Evolutionary conservation across 352 stramenopile genomes (phyloP).

Genomic region (Pythium dissotocum): DNA sequence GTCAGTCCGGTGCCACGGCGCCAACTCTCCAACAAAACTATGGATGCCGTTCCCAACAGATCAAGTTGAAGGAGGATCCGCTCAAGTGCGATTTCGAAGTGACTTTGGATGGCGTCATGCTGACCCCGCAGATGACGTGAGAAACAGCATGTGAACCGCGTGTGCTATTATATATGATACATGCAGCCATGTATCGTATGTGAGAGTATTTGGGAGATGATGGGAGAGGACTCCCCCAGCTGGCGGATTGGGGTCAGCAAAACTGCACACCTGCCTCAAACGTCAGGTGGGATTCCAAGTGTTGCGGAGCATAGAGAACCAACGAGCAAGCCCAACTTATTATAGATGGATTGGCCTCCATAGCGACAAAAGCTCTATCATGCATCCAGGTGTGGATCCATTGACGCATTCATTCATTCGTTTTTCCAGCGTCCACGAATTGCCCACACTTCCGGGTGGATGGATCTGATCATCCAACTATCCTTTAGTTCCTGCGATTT

Average conservation of each 20-base stretch:
- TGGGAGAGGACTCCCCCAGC: neutral
- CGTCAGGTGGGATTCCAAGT: neutral
- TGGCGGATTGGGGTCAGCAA: constrained; percentile 1
- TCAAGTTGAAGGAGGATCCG: constrained; percentile 12
- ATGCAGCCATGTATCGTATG: neutral
- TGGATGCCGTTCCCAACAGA: neutral
- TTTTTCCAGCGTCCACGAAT: too few species aligned
- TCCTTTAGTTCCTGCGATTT: neutral
- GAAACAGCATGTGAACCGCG: constrained; percentile 12
- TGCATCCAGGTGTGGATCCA: too few species aligned
- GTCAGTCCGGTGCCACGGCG: constrained; percentile 9
- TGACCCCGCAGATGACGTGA: constrained; percentile 11
- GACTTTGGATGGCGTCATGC: constrained; percentile 23
- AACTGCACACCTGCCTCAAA: neutral
- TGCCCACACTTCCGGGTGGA: neutral
- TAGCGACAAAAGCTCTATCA: too few species aligned
- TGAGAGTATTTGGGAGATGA: neutral
- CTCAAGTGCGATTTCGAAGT: neutral
- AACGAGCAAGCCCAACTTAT: too few species aligned
- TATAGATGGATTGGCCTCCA: too few species aligned
- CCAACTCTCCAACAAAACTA: constrained; percentile 12
- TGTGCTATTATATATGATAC: constrained; percentile 7
- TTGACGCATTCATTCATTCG: too few species aligned
- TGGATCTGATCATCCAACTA: neutral
- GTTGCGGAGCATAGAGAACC: too few species aligned